Base-by-base conservation (phyloP, 2,329 filamentous ascomycete species). In the Ceratocystis alfenasii region DNA sequence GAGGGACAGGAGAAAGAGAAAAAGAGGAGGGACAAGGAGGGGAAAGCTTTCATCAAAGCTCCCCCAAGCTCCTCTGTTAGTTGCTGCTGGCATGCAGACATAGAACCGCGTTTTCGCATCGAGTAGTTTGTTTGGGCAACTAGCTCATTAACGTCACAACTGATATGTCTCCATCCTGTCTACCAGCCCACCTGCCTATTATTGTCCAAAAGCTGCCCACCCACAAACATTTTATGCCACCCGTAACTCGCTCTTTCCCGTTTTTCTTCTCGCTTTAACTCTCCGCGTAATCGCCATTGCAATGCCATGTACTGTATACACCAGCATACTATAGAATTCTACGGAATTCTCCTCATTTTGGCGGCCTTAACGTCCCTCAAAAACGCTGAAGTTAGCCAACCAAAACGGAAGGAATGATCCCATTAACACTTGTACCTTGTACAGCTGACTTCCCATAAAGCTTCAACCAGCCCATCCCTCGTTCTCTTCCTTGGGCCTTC, bases 401-500 rank as follows among this genome's bases (percentile, higher is more conserved):
- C 6, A n/a, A 53, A 55, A 55, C 50, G 50, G 50, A 55, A 55
- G 50, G 20, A 55, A 55, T 15, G 15, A 30, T 55, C 50, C 50
- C 20, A 15, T 28, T 28, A 55, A 15, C 22, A 25, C 22, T 55
- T 55, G 50, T 55, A 55, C 50, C 50, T 55, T 55, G 50, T 55
- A 55, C 20, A 55, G 50, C 50, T 30, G 50, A 55, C 50, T 55
- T 25, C n/a, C 50, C 50, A 55, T 55, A 30, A 55, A 55, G 44
- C n/a, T 28, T 28, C 17, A 68, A 71, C 67, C 69, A 68, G 63
- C 53, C 48, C 65, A 53, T 46, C 59, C 41, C 41, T 63, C 22
- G 6, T 60, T 53, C 53, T 53, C 46, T 50, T 68, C 68, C 61
- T 68, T 25, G 5, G 22, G 25, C 50, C 25, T 25, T 15, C 10